These are phyloP conservation scores for Karstenula rhodostoma DNA, from an alignment of 2,329 filamentous ascomycete species.

Conservation along the genomic window DNA sequence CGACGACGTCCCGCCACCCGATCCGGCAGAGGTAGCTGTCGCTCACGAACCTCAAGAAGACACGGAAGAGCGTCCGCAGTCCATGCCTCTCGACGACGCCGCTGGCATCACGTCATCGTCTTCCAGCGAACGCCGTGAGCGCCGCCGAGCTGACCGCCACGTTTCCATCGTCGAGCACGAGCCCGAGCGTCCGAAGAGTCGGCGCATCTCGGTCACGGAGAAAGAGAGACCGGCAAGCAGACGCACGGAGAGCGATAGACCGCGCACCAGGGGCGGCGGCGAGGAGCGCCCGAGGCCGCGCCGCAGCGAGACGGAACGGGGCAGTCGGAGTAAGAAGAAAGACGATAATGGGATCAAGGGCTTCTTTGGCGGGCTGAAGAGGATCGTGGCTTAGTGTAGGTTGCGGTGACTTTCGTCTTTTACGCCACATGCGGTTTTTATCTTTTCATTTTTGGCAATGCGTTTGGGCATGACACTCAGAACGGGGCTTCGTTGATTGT, in stretches of 20 bases:
- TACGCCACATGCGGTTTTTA: not conserved
- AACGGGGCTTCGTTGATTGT: slow-evolving; percentile 24
- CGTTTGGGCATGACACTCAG: slow-evolving; percentile 7
- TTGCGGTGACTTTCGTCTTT: not conserved
- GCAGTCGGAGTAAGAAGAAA: slow-evolving; percentile 39
- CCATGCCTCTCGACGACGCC: slow-evolving; percentile 35
- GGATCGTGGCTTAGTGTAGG: slow-evolving; percentile 31
- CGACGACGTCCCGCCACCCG: slow-evolving; percentile 30
- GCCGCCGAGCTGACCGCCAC: slow-evolving; percentile 29
- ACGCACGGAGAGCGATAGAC: slow-evolving; percentile 39
- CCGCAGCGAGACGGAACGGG: slow-evolving; percentile 36
- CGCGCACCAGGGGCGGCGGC: slow-evolving; percentile 31
- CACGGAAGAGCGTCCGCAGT: slow-evolving; percentile 18
- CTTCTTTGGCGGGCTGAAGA: slow-evolving; percentile 44
- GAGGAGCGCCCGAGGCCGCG: slow-evolving; percentile 35
- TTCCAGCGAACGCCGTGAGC: slow-evolving; percentile 37
- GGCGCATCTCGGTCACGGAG: slow-evolving; percentile 42
- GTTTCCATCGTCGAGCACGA: slow-evolving; percentile 39
- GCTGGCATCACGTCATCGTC: slow-evolving; percentile 38
- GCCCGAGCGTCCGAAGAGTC: slow-evolving; percentile 37
- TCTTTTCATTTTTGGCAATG: not conserved
- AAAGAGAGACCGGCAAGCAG: slow-evolving; percentile 40
- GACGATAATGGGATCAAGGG: slow-evolving; percentile 40
- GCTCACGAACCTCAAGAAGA: slow-evolving; percentile 16
- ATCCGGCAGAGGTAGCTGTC: slow-evolving; percentile 30